These are phyloP conservation scores for Metschnikowia matae DNA, from an alignment of 805 yeast genomes.

Conservation along the genomic window DNA sequence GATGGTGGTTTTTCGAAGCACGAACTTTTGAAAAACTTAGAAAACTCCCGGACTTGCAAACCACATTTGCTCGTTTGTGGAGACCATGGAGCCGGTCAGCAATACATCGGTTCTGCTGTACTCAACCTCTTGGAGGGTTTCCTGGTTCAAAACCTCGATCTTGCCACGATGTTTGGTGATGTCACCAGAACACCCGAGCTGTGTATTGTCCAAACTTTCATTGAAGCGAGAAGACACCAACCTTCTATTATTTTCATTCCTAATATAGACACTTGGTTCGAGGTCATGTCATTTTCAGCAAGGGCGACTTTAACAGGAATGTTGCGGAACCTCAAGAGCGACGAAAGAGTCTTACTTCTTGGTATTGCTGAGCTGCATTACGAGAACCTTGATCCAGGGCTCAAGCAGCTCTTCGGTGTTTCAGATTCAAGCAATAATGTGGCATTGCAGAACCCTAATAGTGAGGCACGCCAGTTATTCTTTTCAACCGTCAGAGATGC, in stretches of 20 bases:
- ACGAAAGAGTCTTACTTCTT: conserved; percentile 68
- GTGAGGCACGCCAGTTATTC: conserved; percentile 48
- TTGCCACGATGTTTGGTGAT: conserved; percentile 73
- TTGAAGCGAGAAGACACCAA: conserved; percentile 84
- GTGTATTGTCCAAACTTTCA: conserved; percentile 72
- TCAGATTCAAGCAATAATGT: conserved; percentile 45
- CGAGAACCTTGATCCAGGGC: conserved; percentile 41
- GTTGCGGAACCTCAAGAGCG: conserved; percentile 61
- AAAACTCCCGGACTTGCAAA: conserved; percentile 63
- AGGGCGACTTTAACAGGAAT: conserved; percentile 68
- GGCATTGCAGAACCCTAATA: conserved; percentile 39
- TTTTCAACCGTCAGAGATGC: conserved; percentile 54
- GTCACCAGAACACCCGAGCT: conserved; percentile 79
- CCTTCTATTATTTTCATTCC: conserved; percentile 87
- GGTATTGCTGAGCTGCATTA: conserved; percentile 60
- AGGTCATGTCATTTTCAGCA: conserved; percentile 63
- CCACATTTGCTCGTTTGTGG: conserved; percentile 82
- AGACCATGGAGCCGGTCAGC: conserved; percentile 77
- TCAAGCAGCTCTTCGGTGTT: conserved; percentile 56
- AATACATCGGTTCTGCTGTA: conserved; percentile 76
- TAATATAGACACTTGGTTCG: conserved; percentile 71
- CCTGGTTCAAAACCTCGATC: conserved; percentile 80
- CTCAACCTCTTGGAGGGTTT: conserved; percentile 82
- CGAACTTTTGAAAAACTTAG: conserved; percentile 49
- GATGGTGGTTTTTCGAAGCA: conserved; percentile 70